Evolutionary conservation across 306 rosid species (phyloP).

Genomic region (Trifolium fragiferum): DNA sequence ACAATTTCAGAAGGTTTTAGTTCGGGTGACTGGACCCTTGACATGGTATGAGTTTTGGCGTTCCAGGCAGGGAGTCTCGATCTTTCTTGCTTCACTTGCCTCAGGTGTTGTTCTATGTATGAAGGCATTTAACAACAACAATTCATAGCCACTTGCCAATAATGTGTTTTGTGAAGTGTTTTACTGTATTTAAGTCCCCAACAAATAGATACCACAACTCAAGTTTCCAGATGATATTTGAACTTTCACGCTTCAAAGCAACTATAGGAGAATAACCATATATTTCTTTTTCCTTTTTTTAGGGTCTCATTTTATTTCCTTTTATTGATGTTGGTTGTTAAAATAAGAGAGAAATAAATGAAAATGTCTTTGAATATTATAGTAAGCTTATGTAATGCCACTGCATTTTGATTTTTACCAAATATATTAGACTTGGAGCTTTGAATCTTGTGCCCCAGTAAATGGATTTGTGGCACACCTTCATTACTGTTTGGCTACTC

Average conservation of each 20-base stretch:
- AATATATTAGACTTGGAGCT: not conserved
- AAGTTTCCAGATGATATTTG: not conserved
- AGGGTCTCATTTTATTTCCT: too few species aligned
- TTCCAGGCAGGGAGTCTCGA: slow-evolving; percentile 69
- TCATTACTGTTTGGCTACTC: slow-evolving; percentile 23
- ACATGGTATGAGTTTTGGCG: slow-evolving; percentile 75
- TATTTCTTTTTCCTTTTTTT: too few species aligned
- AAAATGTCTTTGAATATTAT: not conserved
- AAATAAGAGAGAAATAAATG: not conserved
- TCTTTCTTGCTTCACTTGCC: slow-evolving; percentile 49
- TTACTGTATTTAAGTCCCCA: not conserved
- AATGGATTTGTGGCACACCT: not conserved
- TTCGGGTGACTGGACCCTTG: slow-evolving; percentile 68
- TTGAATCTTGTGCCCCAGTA: not conserved
- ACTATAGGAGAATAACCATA: too few species aligned
- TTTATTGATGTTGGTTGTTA: too few species aligned
- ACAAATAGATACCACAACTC: not conserved
- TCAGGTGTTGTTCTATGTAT: slow-evolving; percentile 56
- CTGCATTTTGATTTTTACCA: not conserved
- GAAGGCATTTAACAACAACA: slow-evolving; percentile 37
- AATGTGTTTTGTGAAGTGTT: not conserved
- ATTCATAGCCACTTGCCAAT: slow-evolving; percentile 40
- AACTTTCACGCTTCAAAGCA: too few species aligned
- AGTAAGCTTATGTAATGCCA: not conserved
- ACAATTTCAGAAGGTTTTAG: slow-evolving; percentile 60